These are phyloP conservation scores for Aspergillus sojae DNA, from an alignment of 2,329 filamentous ascomycete genomes.

Conservation along the genomic window DNA sequence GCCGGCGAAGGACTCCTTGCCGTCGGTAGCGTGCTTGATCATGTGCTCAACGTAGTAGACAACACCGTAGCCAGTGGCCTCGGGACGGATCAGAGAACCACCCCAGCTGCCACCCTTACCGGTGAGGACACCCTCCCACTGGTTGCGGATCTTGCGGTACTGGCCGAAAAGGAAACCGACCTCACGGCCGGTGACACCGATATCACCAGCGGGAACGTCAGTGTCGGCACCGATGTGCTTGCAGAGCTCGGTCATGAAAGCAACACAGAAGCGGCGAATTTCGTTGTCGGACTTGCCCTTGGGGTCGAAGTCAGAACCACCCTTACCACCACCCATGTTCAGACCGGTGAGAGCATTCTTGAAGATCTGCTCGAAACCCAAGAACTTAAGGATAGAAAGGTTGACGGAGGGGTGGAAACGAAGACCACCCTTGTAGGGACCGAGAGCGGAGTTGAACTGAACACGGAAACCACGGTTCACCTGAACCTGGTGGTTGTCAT, in stretches of 20 bases:
- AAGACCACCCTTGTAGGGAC: constrained; percentile 97
- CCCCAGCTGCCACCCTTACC: constrained; percentile 95
- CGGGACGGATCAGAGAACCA: constrained; percentile 88
- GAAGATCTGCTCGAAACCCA: constrained; percentile 99
- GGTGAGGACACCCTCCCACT: constrained; percentile 94
- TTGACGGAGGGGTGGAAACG: constrained; percentile 79
- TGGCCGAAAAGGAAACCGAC: constrained; percentile 94
- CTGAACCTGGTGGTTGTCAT: constrained; percentile 82
- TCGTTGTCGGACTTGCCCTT: constrained; percentile 98
- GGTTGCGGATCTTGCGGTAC: constrained; percentile 85
- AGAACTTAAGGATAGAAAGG: constrained; percentile 82
- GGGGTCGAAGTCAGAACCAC: constrained; percentile 96
- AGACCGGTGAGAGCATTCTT: constrained; percentile 98
- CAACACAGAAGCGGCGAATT: constrained; percentile 93
- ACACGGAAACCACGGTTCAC: constrained; percentile 96
- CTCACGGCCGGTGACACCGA: constrained; percentile 89
- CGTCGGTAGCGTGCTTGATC: constrained; percentile 79
- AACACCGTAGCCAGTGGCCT: constrained; percentile 95
- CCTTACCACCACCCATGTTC: constrained; percentile 96
- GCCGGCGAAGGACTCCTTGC: constrained; percentile 80
- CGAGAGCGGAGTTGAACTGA: constrained; percentile 97
- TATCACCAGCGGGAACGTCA: constrained; percentile 95
- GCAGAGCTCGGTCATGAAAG: constrained; percentile 94
- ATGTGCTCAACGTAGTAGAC: constrained; percentile 97
- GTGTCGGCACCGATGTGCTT: constrained; percentile 96